Evolutionary conservation across 441 rosid species (phyloP).

Genomic region (Lepidium campestre): DNA sequence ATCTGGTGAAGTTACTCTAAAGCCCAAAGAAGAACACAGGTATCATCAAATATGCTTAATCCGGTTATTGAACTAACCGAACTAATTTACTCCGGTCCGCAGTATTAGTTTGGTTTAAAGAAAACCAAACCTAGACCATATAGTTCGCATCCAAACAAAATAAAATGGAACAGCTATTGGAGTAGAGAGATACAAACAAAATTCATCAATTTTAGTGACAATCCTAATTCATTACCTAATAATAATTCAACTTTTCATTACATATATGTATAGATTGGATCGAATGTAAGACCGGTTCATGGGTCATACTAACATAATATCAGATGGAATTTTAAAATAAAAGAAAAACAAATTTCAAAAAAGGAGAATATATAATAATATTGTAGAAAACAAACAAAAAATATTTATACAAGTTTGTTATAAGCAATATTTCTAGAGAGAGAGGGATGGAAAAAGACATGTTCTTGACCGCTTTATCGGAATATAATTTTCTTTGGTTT

Average conservation of each 20-base stretch:
- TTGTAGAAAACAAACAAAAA: slow-evolving; percentile 20
- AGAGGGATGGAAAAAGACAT: slow-evolving; percentile 31
- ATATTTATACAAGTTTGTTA: slow-evolving; percentile 28
- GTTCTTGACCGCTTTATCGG: slow-evolving; percentile 48
- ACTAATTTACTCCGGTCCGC: slow-evolving; percentile 15
- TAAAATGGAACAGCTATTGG: slow-evolving; percentile 5
- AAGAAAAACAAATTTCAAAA: slow-evolving; percentile 6
- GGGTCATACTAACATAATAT: no score
- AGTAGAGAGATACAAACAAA: not conserved
- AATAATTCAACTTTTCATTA: not conserved
- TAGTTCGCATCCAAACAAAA: not conserved
- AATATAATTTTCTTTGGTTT: slow-evolving; percentile 21
- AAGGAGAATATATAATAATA: not conserved
- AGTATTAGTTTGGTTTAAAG: not conserved
- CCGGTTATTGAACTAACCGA: not conserved
- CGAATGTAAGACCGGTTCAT: slow-evolving; percentile 5
- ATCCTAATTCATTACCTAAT: not conserved
- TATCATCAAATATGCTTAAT: not conserved
- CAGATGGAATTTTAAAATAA: not conserved
- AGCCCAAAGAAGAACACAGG: not conserved
- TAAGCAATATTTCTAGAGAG: slow-evolving; percentile 10
- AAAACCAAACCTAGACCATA: not conserved
- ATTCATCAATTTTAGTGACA: not conserved
- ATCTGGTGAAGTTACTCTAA: not conserved
- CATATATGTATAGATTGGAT: not conserved